Evolutionary conservation across 164 flowering plant species (phyloP).

Genomic region (Berberis thunbergii): DNA sequence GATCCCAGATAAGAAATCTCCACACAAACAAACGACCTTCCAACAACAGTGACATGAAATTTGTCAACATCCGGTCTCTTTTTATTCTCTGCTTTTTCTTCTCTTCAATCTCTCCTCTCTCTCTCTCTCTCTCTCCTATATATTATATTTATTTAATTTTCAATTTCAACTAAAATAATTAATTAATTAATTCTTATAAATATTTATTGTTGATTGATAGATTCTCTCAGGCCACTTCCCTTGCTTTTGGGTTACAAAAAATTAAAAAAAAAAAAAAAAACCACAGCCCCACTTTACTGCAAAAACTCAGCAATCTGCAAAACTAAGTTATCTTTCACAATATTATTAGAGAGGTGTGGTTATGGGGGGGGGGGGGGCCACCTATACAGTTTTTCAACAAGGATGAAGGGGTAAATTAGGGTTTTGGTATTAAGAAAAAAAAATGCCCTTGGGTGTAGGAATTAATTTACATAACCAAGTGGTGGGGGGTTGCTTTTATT

Average conservation of each 20-base stretch:
- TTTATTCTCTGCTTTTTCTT: constrained; percentile 71
- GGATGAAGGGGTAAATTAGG: too few relatives aligned
- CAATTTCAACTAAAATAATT: too few relatives aligned
- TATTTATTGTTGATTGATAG: constrained; percentile 48
- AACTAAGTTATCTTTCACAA: too few relatives aligned
- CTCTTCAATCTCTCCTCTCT: constrained; percentile 23
- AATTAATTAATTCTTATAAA: neutral
- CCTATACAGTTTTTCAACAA: too few relatives aligned
- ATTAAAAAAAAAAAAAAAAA: neutral
- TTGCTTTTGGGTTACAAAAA: constrained; percentile 20
- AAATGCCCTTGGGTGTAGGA: too few relatives aligned
- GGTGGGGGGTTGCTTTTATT: too few relatives aligned
- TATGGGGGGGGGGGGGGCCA: too few relatives aligned
- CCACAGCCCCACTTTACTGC: neutral
- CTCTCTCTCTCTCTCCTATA: neutral
- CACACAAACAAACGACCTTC: constrained; percentile 82
- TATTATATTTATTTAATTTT: neutral
- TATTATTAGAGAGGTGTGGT: too few relatives aligned
- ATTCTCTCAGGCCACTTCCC: constrained; percentile 56
- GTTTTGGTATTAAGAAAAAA: too few relatives aligned
- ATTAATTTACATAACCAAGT: too few relatives aligned
- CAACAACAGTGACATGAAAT: constrained; percentile 89
- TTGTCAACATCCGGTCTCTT: constrained; percentile 99
- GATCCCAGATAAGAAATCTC: constrained; percentile 95
- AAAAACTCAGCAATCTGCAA: too few relatives aligned